Evolutionary conservation across 202 grass and related monocot genomes (phyloP), one percentile per base, ranked within the genome.

Genomic region (Setaria italica): DNA sequence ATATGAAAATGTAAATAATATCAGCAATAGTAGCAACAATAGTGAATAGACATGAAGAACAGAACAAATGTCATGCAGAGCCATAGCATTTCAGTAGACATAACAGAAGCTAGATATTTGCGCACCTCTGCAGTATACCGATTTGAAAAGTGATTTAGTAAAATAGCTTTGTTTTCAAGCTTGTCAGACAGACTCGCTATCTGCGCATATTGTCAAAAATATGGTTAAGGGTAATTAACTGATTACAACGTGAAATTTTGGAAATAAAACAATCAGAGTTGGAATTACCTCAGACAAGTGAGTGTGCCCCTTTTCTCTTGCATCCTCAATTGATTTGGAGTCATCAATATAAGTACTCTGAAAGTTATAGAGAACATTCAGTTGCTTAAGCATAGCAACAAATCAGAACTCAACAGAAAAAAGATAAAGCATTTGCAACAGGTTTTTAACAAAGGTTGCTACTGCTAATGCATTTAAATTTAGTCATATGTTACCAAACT

Each of bases 71-170:
- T n/a, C 35, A 7, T 47, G 51, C 56, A 84, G 35, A 15, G 3
- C 45, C 29, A 12, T 14, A 54, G 2, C 54, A 55, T 16, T 50
- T 81, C 17, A 43, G 58, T 32, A 67, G 35, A 86, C 29, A 74
- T 4, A 70, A 72, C 66, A 32, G 46, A 57, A 60, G 54, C 20
- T 33, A 76, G 4, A 55, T 66, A 42, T 76, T 76, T 57, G 63
- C 82, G 63, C 86, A 95, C 95, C 87, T 97, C 85, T 75, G 80
- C 32, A 30, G 83, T 80, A 82, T 95, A 97, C 66, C 90, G 95
- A 81, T 84, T 87, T 47, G 92, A 97, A 87, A 97, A 97, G 78
- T 97, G 92, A 84, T 92, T 95, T 15, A 97, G 89, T 80, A 97
- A 43, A 89, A 97, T 89, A 17, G 92, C 90, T 88, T 84, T 97